These are phyloP conservation scores for Cocos nucifera DNA, from an alignment of 176 grass and related monocot species.

Conservation along the genomic window DNA sequence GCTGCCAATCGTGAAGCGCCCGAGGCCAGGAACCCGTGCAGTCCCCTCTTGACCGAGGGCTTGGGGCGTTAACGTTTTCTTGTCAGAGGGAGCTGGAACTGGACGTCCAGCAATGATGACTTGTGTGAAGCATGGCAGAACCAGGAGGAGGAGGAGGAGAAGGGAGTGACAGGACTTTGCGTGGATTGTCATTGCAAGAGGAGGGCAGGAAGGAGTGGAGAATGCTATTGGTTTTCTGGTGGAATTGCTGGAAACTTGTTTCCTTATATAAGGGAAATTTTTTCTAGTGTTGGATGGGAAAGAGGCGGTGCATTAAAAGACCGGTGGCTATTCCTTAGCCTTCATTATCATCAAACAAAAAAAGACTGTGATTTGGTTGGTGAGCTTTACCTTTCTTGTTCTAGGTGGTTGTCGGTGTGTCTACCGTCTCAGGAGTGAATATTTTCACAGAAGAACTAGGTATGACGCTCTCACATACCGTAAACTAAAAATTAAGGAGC, in stretches of 20 bases:
- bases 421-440: no score
- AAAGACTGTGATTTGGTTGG: neutral
- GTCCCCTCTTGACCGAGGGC: neutral
- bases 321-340: no score
- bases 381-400: neutral
- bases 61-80: neutral
- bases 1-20: neutral
- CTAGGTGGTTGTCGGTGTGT: no score
- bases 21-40: neutral
- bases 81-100: neutral
- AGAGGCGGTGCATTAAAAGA: constrained; percentile 5
- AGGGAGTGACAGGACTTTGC: neutral
- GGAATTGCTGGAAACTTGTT: neutral
- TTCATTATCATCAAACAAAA: no score
- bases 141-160: neutral
- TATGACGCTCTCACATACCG: no score
- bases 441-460: no score
- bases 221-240: neutral
- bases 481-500: no score
- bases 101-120: neutral
- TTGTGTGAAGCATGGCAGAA: neutral
- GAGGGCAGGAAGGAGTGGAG: neutral
- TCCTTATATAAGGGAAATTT: neutral
- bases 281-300: neutral
- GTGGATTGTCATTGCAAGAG: neutral